Base-by-base conservation (phyloP, 2,329 filamentous ascomycete genomes). In the Corinectria fuckeliana region DNA sequence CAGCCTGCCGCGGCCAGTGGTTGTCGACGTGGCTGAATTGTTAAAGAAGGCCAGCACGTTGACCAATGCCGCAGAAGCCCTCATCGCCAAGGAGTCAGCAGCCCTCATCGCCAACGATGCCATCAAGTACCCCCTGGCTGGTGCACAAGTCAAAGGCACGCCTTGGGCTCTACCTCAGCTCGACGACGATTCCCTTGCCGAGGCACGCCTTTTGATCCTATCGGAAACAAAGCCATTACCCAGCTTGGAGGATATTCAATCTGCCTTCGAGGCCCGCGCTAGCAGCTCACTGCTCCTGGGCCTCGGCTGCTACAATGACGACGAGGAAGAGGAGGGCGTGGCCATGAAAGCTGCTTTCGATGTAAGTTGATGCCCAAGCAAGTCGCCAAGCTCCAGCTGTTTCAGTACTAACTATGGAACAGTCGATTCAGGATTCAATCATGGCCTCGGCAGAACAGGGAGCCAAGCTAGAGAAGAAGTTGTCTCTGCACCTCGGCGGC, bases 401-500 rank as follows among this genome's bases (percentile, higher is more conserved):
- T 20, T 2, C 18, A 44, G 4, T 34, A 34, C 66, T 72, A 65
- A 72, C 50, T 21, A 13, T 59, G 23, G 39, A 59, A 20, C 55
- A 91, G 88, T 83, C 83, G 44, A 85, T 93, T 2, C 91, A 95
- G 76, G 85, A 91, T 45, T 82, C 85, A 7, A 90, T 97, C 62
- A 84, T 91, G 67, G 80, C 84, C 3, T 87, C 88, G 0, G 95
- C 93, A 3, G 89, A 94, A 68, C 85, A 89, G 57, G 91, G 91
- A 53, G 92, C 92, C 72, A 96, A 94, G 76, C 81, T 96, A 1
- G 93, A 98, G 77, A 97, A 97, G 85, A 97, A 95, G 77, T 85
- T 99, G n/a, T 82, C 84, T 0, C 82, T 96, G 53, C 89, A 95
- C 69, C 87, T 96, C 2, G 93, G 93, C 21, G 95, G 95, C 13